Evolutionary conservation across 768 basidiomycete genomes (phyloP), one percentile per base, ranked within the genome.

Genomic region (Daedaleopsis nitida): DNA sequence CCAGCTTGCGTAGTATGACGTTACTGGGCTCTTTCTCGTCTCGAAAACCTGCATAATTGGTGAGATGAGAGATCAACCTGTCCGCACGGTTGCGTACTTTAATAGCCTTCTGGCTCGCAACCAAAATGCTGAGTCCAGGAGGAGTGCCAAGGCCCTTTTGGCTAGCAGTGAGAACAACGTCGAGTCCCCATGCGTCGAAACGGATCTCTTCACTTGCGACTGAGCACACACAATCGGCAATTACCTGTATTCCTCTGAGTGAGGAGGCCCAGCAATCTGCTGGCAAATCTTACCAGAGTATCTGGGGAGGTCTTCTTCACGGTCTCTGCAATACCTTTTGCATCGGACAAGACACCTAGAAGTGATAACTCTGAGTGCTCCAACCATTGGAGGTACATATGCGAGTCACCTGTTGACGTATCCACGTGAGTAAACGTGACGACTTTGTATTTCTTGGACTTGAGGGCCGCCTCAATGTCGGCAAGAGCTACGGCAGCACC

Each of bases 381-480:
- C 19, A 32, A 42, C 5, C 13, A 49, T 16, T 3, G 6, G 8
- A 19, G 34, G 17, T 10, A 45, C 55, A 39, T 35, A 42, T 9
- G 44, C 45, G 14, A 43, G 24, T 34, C 35, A 81, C 87, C 87
- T 48, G 91, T 93, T 5, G 89, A 94, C 9, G 93, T 96, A 73
- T 97, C 94, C 57, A 97, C 96, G 70, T 99, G 97, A 1, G 97
- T 98, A 69, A 99, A 85, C 6, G 94, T 94, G 65, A 98, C 75
- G 55, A 95, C 68, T 74, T 96, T 96, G 83, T 92, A 97, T 68
- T 86, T 86, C 74, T 91, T 91, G 62, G 81, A 76, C 74, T 83
- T 81, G 35, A 98, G 82, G 0, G 91, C 91, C 3, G 79, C 72
- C 66, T 87, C 86, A 39, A 96, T 74, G 27, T 85, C 83, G 3